These are phyloP conservation scores for Ophiognomonia clavigignenti-juglandacearum DNA, from an alignment of 2,329 filamentous ascomycete species.

Conservation along the genomic window DNA sequence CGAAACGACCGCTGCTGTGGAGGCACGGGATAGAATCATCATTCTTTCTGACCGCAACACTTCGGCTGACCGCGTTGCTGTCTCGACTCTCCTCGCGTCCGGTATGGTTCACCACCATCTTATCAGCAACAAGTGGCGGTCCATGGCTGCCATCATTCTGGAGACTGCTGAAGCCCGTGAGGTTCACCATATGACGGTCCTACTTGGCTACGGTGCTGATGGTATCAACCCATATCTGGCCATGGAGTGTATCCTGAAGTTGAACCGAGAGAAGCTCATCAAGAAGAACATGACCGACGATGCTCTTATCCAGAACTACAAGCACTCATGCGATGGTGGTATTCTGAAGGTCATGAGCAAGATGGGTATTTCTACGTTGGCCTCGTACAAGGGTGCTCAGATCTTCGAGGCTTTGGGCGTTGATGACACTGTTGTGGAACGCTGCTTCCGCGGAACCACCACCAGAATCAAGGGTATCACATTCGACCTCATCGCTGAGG, in stretches of 20 bases:
- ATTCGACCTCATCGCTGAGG: slow-evolving; percentile 88
- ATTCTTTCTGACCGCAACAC: slow-evolving; percentile 86
- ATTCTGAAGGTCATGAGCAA: slow-evolving; percentile 99
- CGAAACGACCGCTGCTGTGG: slow-evolving; percentile 76
- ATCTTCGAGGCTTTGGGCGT: slow-evolving; percentile 96
- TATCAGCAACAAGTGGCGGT: slow-evolving; percentile 93
- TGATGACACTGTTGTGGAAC: slow-evolving; percentile 85
- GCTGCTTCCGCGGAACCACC: slow-evolving; percentile 91
- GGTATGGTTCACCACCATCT: slow-evolving; percentile 95
- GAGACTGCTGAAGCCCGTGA: slow-evolving; percentile 95
- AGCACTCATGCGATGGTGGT: slow-evolving; percentile 91
- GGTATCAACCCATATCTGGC: slow-evolving; percentile 92
- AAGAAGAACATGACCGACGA: slow-evolving; percentile 82
- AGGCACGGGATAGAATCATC: slow-evolving; percentile 78
- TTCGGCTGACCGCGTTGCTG: slow-evolving; percentile 73
- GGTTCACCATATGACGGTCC: slow-evolving; percentile 98
- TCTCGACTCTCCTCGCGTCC: slow-evolving; percentile 82
- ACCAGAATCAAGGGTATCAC: slow-evolving; percentile 93
- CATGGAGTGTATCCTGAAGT: slow-evolving; percentile 95
- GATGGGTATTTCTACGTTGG: slow-evolving; percentile 97
- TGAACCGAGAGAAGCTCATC: slow-evolving; percentile 88
- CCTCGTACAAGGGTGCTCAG: slow-evolving; percentile 95
- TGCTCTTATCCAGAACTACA: slow-evolving; percentile 88
- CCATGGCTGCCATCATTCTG: slow-evolving; percentile 77
- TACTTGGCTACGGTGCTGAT: slow-evolving; percentile 91